Percentiles rank a stretch among this genome's conserved stretches.
Conservation (phyloP, 2,329 filamentous ascomycete genomes). For the Aspergillus texensis region DNA sequence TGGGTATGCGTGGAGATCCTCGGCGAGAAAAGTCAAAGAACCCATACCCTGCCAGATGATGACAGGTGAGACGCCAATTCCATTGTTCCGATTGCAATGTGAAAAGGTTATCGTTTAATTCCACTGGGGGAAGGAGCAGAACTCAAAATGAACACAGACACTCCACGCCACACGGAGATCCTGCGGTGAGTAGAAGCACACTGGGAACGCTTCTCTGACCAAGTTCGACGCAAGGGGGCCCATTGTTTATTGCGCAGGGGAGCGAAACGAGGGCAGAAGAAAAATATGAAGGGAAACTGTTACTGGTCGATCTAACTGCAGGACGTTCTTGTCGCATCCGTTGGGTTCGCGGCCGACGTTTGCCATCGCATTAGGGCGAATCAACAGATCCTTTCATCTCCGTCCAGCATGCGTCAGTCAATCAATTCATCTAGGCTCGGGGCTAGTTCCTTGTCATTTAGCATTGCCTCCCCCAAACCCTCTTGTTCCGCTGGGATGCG, state of each 20-base stretch:
- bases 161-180: background rate
- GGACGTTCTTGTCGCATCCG: background rate
- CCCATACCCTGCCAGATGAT: conserved; percentile 6
- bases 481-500: conserved; percentile 18
- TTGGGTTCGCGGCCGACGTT: background rate
- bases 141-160: background rate
- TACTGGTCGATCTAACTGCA: conserved; percentile 4
- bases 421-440: conserved; percentile 4
- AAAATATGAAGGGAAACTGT: conserved; percentile 6
- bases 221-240: conserved; percentile 21
- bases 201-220: background rate
- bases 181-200: conserved; percentile 11
- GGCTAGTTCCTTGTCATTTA: background rate
- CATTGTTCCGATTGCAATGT: background rate
- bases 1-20: conserved; percentile 11
- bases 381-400: conserved; percentile 7
- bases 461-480: background rate
- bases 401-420: conserved; percentile 1
- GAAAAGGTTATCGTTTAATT: background rate
- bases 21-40: conserved; percentile 8
- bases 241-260: conserved; percentile 16
- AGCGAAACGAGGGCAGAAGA: conserved; percentile 14
- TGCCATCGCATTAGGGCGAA: background rate
- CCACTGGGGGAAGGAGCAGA: background rate
- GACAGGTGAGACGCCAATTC: conserved; percentile 20